Conservation (phyloP, 495 filamentous ascomycete genomes). For the Pyronema domesticum region DNA sequence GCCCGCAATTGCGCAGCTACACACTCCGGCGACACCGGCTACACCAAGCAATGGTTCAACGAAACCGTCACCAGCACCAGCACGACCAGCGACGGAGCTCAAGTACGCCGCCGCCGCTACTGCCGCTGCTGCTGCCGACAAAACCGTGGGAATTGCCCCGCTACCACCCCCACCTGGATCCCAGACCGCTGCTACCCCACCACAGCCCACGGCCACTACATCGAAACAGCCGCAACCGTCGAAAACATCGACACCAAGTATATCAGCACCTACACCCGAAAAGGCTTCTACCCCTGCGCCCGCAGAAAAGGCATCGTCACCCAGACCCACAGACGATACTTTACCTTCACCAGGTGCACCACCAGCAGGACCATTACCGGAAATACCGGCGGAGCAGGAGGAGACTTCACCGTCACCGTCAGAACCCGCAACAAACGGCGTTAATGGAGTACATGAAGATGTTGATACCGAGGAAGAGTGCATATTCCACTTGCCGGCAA, state of each 20-base stretch:
- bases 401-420: slow-evolving; percentile 9
- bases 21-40: slow-evolving; percentile 36
- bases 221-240: slow-evolving; percentile 26
- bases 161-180: slow-evolving; percentile 72
- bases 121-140: slow-evolving; percentile 83
- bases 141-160: slow-evolving; percentile 77
- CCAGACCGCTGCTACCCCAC: slow-evolving; percentile 7
- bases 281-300: slow-evolving; percentile 9
- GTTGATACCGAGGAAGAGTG: slow-evolving; percentile 42
- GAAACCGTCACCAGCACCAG: slow-evolving; percentile 84
- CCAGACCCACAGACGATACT: slow-evolving; percentile 9
- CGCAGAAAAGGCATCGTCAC: slow-evolving; percentile 7
- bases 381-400: slow-evolving; percentile 11
- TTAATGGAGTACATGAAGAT: slow-evolving; percentile 18
- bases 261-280: slow-evolving; percentile 6
- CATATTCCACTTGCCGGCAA: slow-evolving; percentile 83
- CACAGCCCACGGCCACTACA: background rate
- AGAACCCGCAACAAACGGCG: slow-evolving; percentile 26
- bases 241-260: slow-evolving; percentile 12
- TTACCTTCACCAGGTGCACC: slow-evolving; percentile 12
- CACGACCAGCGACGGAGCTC: slow-evolving; percentile 68
- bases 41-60: slow-evolving; percentile 34
- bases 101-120: slow-evolving; percentile 96
- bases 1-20: slow-evolving; percentile 72
- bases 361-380: slow-evolving; percentile 1